Conservation (phyloP, 169 alveolate species). For the Perkinsus marinus region DNA sequence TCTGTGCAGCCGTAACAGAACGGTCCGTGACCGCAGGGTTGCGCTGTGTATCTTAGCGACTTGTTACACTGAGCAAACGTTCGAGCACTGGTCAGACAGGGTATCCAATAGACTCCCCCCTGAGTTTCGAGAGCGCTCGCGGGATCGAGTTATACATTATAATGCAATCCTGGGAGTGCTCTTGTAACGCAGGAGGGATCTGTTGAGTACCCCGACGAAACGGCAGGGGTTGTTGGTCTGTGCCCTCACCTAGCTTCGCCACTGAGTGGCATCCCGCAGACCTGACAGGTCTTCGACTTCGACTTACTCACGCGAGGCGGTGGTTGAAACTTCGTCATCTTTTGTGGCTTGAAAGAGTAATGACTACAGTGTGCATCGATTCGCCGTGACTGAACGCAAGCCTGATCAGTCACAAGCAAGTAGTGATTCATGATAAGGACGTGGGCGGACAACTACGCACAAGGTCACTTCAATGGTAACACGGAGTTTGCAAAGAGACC, state of each 20-base stretch:
- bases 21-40: not conserved
- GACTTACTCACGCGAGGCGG: not conserved
- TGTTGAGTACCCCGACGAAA: too few species aligned
- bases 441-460: not conserved
- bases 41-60: not conserved
- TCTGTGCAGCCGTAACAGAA: not conserved
- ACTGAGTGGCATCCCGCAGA: not conserved
- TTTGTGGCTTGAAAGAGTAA: not conserved
- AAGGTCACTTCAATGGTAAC: too few species aligned
- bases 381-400: not conserved
- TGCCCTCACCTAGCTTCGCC: not conserved
- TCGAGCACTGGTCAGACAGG: too few species aligned
- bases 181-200: too few species aligned
- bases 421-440: not conserved
- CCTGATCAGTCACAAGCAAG: not conserved
- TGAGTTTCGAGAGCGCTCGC: too few species aligned
- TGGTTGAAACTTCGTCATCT: not conserved
- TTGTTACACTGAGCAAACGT: too few species aligned
- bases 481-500: too few species aligned
- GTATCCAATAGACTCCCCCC: too few species aligned
- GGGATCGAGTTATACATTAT: too few species aligned
- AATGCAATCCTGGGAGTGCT: too few species aligned
- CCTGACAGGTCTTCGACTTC: not conserved
- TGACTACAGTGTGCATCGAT: not conserved
- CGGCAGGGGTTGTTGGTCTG: not conserved